Evolutionary conservation across 2,329 filamentous ascomycete species (phyloP), one percentile per base, ranked within the genome.

Genomic region (Aspergillus sp.): DNA sequence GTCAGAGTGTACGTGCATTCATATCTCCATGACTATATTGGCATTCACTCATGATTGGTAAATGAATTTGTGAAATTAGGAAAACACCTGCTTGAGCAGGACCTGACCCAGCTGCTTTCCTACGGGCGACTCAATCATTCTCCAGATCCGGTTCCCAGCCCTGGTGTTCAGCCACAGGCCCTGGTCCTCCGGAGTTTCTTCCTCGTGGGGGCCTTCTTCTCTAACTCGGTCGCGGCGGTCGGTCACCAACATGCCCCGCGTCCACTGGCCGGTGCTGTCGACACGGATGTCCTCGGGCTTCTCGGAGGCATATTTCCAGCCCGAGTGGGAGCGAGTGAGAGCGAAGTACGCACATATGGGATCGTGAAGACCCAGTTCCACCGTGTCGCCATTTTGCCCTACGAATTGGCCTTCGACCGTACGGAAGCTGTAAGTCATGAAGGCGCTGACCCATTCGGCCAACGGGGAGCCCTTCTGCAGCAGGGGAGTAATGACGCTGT

Each of bases 211-310:
- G 19, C 54, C 71, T 60, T 52, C 73, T 63, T 57, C 66, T 49
- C 59, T 68, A 45, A 64, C 70, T 50, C 63, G 70, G 39, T 67
- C 69, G 48, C 93, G 78, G 33, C 81, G 76, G 72, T 98, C 93
- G 36, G 89, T 74, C 30, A 97, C 77, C 61, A 89, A 90, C 83
- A 93, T 90, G 1, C 93, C 91, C 47, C 88, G 77, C 41, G 90
- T 94, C 93, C 93, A 98, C 72, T 97, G 93, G 1, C 91, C 93
- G 2, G 79, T 73, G 0, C 89, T 94, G 70, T 98, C 93, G 36
- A 98, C 75, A 19, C 93, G 79, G 47, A 98, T 84, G 64, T 98
- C 93, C 66, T 94, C 85, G 0, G 74, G 80, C 48, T 65, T 70
- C 36, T 76, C 73, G 9, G 71, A 65, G 1, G 78, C 73, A 10